Conservation (phyloP, 2,329 filamentous ascomycete genomes). For the Sporothrix mexicana region DNA sequence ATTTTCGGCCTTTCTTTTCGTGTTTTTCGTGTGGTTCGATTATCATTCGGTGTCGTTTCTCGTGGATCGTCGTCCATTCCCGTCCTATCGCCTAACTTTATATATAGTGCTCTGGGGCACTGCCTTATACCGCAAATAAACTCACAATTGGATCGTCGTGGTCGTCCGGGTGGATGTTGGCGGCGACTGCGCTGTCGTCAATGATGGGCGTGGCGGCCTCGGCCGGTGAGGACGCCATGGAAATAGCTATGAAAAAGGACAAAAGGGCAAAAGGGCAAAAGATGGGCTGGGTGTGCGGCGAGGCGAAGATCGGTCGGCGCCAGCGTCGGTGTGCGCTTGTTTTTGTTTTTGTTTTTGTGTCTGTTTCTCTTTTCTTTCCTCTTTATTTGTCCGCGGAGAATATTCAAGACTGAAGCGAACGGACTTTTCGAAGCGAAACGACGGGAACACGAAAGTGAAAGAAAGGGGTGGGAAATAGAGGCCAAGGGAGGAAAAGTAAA, state of each 20-base stretch:
- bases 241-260: too few species aligned
- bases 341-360: too few species aligned
- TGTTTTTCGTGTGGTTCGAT: not conserved
- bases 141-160: slow-evolving; percentile 29
- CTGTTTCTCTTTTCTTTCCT: not conserved
- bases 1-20: not conserved
- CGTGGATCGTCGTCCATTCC: not conserved
- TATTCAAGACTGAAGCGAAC: not conserved
- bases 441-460: slow-evolving; percentile 1
- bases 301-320: not conserved
- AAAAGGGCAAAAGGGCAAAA: too few species aligned
- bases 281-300: not conserved
- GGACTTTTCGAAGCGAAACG: too few species aligned
- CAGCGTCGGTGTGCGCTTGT: not conserved
- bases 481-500: not conserved
- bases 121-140: not conserved
- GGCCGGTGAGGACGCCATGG: slow-evolving; percentile 22
- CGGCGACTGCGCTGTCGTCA: not conserved
- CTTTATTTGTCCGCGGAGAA: slow-evolving; percentile 11
- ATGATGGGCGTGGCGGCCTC: not conserved
- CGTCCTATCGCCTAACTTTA: not conserved
- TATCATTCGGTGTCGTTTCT: too few species aligned
- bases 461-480: not conserved
- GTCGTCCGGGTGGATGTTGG: slow-evolving; percentile 24
- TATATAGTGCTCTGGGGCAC: not conserved